Evolutionary conservation across 345 rosid genomes (phyloP).

Genomic region (Euclidium syriacum): DNA sequence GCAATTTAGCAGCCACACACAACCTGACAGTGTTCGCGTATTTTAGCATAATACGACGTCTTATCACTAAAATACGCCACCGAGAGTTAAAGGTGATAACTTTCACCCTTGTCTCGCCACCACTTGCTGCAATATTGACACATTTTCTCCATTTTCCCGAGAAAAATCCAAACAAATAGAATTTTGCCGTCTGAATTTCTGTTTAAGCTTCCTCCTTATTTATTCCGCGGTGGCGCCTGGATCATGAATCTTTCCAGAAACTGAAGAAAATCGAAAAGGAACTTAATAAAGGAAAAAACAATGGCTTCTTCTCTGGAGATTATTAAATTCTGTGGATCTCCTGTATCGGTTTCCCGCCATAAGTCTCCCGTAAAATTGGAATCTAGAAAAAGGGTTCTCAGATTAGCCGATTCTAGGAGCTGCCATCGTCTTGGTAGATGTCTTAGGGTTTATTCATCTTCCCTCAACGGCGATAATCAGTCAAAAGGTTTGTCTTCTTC

Average conservation of each 20-base stretch:
- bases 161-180: slow-evolving; percentile 4
- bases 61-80: neutral
- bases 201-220: neutral
- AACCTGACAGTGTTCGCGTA: neutral
- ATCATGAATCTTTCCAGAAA: slow-evolving; percentile 17
- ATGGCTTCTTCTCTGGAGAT: slow-evolving; percentile 33
- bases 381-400: slow-evolving; percentile 30
- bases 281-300: neutral
- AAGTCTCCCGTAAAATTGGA: slow-evolving; percentile 33
- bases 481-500: slow-evolving; percentile 40
- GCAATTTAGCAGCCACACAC: slow-evolving; percentile 26
- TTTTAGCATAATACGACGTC: neutral
- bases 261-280: slow-evolving; percentile 7
- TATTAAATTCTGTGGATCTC: slow-evolving; percentile 42
- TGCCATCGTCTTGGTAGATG: slow-evolving; percentile 19
- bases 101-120: slow-evolving; percentile 23
- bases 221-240: neutral
- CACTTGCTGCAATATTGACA: slow-evolving; percentile 19
- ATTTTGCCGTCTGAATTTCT: neutral
- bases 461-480: slow-evolving; percentile 49
- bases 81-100: neutral
- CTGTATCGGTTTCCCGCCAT: slow-evolving; percentile 45
- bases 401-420: slow-evolving; percentile 22
- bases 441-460: slow-evolving; percentile 42
- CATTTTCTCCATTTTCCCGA: neutral